These are phyloP conservation scores for Diplogelasinospora grovesii DNA, from an alignment of 495 filamentous ascomycete genomes.

Conservation along the genomic window DNA sequence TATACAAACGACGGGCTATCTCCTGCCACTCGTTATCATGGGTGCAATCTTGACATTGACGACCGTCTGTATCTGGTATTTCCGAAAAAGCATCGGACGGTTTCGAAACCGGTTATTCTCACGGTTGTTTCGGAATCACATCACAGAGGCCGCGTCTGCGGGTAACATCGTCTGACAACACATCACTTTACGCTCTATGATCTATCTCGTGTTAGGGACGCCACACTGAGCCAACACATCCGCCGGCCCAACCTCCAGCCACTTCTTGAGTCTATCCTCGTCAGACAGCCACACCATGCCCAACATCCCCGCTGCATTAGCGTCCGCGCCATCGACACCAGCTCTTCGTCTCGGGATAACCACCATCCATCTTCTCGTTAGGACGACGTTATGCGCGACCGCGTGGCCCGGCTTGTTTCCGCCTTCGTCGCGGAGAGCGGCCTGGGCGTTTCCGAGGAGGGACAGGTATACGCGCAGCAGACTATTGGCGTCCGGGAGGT, in stretches of 20 bases:
- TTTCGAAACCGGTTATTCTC: too few species aligned
- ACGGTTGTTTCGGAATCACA: too few species aligned
- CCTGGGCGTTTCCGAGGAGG: slow-evolving; percentile 21
- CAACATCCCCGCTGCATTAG: slow-evolving; percentile 36
- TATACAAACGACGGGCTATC: too few species aligned
- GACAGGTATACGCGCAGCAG: slow-evolving; percentile 18
- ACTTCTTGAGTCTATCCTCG: slow-evolving; percentile 25
- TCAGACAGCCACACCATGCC: slow-evolving; percentile 30
- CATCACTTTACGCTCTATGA: too few species aligned
- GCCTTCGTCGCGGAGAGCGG: slow-evolving; percentile 3
- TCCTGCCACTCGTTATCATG: too few species aligned
- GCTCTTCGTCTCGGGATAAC: slow-evolving; percentile 29
- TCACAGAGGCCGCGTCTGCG: too few species aligned
- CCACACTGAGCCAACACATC: slow-evolving; percentile 10
- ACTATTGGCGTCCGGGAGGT: slow-evolving; percentile 4
- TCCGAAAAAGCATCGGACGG: too few species aligned
- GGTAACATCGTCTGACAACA: too few species aligned
- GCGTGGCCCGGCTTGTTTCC: slow-evolving; percentile 5
- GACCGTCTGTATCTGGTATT: too few species aligned
- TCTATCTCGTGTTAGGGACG: too few species aligned
- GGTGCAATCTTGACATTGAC: too few species aligned
- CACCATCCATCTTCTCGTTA: slow-evolving; percentile 34
- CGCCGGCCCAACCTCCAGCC: slow-evolving; percentile 15
- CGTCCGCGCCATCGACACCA: slow-evolving; percentile 18
- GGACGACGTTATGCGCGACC: slow-evolving; percentile 36